Evolutionary conservation across 345 rosid species (phyloP), one percentile per base, ranked within the genome.

Genomic region (Crucihimalaya himalaica): DNA sequence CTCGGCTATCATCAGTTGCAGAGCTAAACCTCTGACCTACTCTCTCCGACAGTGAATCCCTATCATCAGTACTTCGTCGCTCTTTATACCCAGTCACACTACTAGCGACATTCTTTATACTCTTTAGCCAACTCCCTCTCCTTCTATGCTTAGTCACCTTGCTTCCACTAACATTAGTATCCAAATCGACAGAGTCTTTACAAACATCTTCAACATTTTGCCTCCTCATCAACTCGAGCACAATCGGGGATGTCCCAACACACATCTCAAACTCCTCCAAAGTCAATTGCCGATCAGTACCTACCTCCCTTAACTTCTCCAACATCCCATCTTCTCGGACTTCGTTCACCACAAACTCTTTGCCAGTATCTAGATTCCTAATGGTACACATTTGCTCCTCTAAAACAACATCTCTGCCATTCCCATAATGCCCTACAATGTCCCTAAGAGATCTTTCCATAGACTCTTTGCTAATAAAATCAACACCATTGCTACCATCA

Each of bases 1-100:
- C 97, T 74, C 90, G 96, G 78, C 96, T 89, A 71, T 94, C 98
- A 86, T 91, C 98, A 3, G 98, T 91, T 18, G 91, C 97, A 27
- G 98, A 91, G 81, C 97, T 89, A 8, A 90, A 91, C 81, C 98
- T 86, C 76, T 90, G 80, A 45, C 96, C 94, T 55, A 94, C 97
- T 83, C 80, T 89, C 68, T 91, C 98, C 0, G 98, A 94, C 2
- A 85, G 81, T 9, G 95, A 88, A 72, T 94, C 97, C 74, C 84
- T 86, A 78, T 88, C 98, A 61, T 94, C 98, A 32, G 94, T 86
- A 53, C 94, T 91, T 25, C 88, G 85, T 69, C 91, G 88, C 84
- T 94, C 98, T 72, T 78, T 91, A 23, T 78, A 68, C 15, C 88
- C 90, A 3, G 82, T 82, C 57, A 88, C 86, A 53, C 86, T 83